These are phyloP conservation scores for Microcyclospora pomicola DNA, from an alignment of 2,329 filamentous ascomycete species.

Conservation along the genomic window DNA sequence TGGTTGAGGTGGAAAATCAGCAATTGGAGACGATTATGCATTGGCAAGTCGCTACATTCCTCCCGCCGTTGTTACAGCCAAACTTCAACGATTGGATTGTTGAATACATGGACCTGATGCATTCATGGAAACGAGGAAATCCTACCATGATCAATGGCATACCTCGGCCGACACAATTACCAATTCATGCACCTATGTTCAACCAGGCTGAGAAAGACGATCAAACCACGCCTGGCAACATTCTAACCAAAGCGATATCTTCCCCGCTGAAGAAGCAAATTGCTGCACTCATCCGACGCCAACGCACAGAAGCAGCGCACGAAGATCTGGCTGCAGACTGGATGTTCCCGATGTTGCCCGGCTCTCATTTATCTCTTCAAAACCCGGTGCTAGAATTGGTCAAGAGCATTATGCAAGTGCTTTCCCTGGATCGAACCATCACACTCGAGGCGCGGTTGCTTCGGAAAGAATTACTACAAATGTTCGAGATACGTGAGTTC, in stretches of 20 bases:
- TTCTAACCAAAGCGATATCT: conserved; percentile 71
- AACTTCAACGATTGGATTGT: conserved; percentile 87
- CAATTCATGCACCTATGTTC: conserved; percentile 40
- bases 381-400: conserved; percentile 83
- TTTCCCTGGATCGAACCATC: conserved; percentile 82
- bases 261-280: conserved; percentile 87
- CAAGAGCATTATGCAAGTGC: conserved; percentile 83
- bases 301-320: conserved; percentile 79
- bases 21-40: conserved; percentile 87
- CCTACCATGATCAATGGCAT: conserved; percentile 38
- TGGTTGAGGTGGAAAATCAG: conserved; percentile 63
- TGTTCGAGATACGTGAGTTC: conserved; percentile 95
- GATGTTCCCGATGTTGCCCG: conserved; percentile 66
- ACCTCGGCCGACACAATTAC: conserved; percentile 46
- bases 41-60: conserved; percentile 89
- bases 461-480: conserved; percentile 71
- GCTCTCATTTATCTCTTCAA: conserved; percentile 48
- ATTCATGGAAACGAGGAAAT: conserved; percentile 59
- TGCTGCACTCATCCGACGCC: conserved; percentile 62
- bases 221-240: conserved; percentile 41
- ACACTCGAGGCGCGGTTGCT: conserved; percentile 75
- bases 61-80: conserved; percentile 66
- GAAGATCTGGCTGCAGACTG: conserved; percentile 80
- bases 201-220: conserved; percentile 41
- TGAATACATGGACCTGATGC: conserved; percentile 92